Evolutionary conservation across 768 basidiomycete species (phyloP).

Genomic region (Suillus paluster): DNA sequence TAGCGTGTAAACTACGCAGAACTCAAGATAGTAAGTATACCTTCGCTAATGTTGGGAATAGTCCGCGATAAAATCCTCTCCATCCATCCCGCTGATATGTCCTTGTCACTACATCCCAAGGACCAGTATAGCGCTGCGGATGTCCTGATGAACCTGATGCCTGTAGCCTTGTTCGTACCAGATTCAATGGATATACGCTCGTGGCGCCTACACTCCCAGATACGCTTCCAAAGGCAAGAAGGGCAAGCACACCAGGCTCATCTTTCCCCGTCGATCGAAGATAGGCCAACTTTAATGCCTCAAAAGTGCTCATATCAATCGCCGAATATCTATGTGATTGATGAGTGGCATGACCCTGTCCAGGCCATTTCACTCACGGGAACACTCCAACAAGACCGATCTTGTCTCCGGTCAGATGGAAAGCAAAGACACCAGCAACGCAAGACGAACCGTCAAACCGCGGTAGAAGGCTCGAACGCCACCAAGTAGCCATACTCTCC

Average conservation of each 20-base stretch:
- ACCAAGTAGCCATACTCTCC: constrained; percentile 78
- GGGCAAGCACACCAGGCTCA: constrained; percentile 86
- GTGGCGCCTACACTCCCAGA: constrained; percentile 94
- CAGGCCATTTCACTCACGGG: constrained; percentile 61
- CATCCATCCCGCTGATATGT: constrained; percentile 88
- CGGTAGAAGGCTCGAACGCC: constrained; percentile 88
- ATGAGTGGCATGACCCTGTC: constrained; percentile 10
- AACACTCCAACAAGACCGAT: constrained; percentile 96
- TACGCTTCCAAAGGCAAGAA: constrained; percentile 89
- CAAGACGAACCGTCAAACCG: constrained; percentile 77
- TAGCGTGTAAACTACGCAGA: constrained; percentile 6
- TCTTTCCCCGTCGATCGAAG: constrained; percentile 83
- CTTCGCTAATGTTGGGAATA: constrained; percentile 93
- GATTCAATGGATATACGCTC: constrained; percentile 89
- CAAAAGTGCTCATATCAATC: constrained; percentile 98
- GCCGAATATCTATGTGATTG: constrained; percentile 70
- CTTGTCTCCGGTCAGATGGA: constrained; percentile 45
- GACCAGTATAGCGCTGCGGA: constrained; percentile 88
- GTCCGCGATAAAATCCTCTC: constrained; percentile 92
- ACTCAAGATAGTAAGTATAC: constrained; percentile 40
- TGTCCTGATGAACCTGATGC: constrained; percentile 96
- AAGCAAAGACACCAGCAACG: constrained; percentile 11
- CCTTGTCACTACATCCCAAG: constrained; percentile 79
- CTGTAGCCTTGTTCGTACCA: constrained; percentile 93
- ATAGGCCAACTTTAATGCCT: constrained; percentile 92